Conservation (phyloP, 2,329 filamentous ascomycete species). For the Venturiaceae sp. region DNA sequence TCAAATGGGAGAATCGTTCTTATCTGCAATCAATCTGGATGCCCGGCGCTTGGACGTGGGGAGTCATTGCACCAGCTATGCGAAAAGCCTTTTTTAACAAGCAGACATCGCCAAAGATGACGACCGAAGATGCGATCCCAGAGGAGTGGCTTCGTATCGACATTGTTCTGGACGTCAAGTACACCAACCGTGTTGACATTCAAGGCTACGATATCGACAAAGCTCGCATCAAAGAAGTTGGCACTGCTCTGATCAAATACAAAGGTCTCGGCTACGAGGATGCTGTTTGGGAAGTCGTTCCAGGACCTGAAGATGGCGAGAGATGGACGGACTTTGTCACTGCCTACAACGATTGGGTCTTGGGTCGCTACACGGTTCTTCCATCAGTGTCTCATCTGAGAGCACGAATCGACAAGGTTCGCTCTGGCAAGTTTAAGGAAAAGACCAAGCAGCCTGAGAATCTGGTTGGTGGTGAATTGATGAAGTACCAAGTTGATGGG, state of each 20-base stretch:
- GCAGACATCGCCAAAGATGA: slow-evolving; percentile 58
- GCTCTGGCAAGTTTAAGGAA: slow-evolving; percentile 57
- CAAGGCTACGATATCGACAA: slow-evolving; percentile 61
- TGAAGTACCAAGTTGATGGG: slow-evolving; percentile 89
- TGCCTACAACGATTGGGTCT: slow-evolving; percentile 80
- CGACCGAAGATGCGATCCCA: slow-evolving; percentile 68
- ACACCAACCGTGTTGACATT: slow-evolving; percentile 46
- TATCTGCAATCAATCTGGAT: slow-evolving; percentile 82
- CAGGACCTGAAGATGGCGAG: slow-evolving; percentile 51
- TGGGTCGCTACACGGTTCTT: slow-evolving; percentile 63
- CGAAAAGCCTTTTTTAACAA: slow-evolving; percentile 68
- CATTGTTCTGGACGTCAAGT: slow-evolving; percentile 77
- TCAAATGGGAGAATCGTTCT: slow-evolving; percentile 77
- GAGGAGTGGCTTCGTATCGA: slow-evolving; percentile 80
- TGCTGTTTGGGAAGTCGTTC: slow-evolving; percentile 79
- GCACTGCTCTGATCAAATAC: slow-evolving; percentile 76
- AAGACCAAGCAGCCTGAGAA: slow-evolving; percentile 63
- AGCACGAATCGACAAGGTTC: slow-evolving; percentile 58
- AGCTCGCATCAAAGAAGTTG: slow-evolving; percentile 60
- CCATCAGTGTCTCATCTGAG: slow-evolving; percentile 47
- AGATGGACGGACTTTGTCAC: slow-evolving; percentile 70
- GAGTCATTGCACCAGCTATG: slow-evolving; percentile 53
- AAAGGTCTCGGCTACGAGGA: slow-evolving; percentile 89
- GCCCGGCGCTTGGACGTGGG: slow-evolving; percentile 81
- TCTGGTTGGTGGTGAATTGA: slow-evolving; percentile 69